A percentile compares a stretch with the other conserved stretches of the same genome.
Conservation (phyloP, 2,329 filamentous ascomycete species). For the Aureobasidium melanogenum region DNA sequence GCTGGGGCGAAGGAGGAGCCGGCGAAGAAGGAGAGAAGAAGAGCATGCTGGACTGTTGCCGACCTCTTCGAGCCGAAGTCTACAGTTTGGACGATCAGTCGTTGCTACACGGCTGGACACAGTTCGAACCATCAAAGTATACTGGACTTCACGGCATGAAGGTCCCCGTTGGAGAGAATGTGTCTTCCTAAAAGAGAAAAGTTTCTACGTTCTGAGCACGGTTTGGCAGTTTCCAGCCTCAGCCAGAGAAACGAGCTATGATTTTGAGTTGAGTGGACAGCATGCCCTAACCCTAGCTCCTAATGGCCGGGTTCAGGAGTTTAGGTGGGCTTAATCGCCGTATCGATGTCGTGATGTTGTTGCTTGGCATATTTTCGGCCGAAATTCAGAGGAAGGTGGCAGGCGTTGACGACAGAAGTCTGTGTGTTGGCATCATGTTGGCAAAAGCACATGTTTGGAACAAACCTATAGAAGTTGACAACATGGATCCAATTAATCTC, state of each 20-base stretch:
- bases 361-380: constrained; percentile 9
- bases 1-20: constrained; percentile 54
- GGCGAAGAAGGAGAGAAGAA: constrained; percentile 54
- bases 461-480: not conserved
- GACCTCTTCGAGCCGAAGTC: constrained; percentile 66
- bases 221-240: not conserved
- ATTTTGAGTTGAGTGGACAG: not conserved
- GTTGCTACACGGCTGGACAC: constrained; percentile 54
- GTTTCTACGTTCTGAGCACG: not conserved
- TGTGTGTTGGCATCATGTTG: not conserved
- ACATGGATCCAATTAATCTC: not conserved
- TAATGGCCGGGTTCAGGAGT: not conserved
- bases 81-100: constrained; percentile 45
- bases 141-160: constrained; percentile 56
- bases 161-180: constrained; percentile 36
- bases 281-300: not conserved
- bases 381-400: not conserved
- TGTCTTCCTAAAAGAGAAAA: not conserved
- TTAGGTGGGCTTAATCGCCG: not conserved
- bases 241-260: not conserved
- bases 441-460: not conserved
- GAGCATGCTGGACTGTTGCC: constrained; percentile 61
- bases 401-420: not conserved
- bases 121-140: constrained; percentile 53
- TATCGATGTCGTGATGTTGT: not conserved